Evolutionary conservation across 306 rosid species (phyloP).

Genomic region (Pterocarpus macrocarpus): DNA sequence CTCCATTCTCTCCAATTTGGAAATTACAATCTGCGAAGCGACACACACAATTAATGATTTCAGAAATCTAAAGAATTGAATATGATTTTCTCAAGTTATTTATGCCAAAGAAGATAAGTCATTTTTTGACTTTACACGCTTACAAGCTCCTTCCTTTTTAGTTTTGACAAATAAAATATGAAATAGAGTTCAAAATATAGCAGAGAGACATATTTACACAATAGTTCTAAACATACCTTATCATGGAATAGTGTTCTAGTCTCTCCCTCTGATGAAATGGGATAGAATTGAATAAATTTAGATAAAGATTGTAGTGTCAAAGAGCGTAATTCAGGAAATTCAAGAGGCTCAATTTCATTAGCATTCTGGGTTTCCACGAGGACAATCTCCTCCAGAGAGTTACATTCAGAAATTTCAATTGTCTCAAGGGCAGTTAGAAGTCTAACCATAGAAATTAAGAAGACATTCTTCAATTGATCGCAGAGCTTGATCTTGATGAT

Average conservation of each 20-base stretch:
- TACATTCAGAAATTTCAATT: slow-evolving; percentile 52
- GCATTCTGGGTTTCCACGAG: not conserved
- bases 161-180: not conserved
- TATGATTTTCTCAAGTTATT: not conserved
- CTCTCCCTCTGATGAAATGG: not conserved
- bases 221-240: not conserved
- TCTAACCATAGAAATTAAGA: slow-evolving; percentile 18
- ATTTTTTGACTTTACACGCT: too few species aligned
- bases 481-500: slow-evolving; percentile 33
- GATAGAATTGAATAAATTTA: slow-evolving; percentile 13
- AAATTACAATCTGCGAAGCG: slow-evolving; percentile 5
- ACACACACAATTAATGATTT: not conserved
- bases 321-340: slow-evolving; percentile 22
- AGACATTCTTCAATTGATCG: slow-evolving; percentile 30
- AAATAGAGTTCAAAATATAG: not conserved
- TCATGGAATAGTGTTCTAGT: not conserved
- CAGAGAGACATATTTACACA: not conserved
- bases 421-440: slow-evolving; percentile 43
- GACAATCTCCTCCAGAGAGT: slow-evolving; percentile 42
- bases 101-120: too few species aligned
- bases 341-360: not conserved
- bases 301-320: not conserved
- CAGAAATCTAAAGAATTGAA: not conserved
- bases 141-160: not conserved
- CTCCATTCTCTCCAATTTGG: slow-evolving; percentile 41